Conservation (phyloP, 1,139 yeast species). For the Nakaseomyces uthaithaninus region DNA sequence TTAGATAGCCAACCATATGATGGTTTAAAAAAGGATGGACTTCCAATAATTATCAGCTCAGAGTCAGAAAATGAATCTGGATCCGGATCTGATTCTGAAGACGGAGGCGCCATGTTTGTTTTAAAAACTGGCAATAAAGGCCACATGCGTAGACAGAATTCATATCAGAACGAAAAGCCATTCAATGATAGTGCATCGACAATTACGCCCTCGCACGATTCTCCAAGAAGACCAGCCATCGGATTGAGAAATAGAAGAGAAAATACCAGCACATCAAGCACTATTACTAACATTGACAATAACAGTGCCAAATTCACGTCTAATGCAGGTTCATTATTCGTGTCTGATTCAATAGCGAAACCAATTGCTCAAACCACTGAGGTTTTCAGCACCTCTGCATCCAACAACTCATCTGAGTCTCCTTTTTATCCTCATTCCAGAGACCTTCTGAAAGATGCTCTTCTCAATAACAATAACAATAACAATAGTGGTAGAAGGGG, state of each 20-base stretch:
- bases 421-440: conserved; percentile 11
- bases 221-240: conserved; percentile 1
- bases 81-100: conserved; percentile 7
- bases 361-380: conserved; percentile 13
- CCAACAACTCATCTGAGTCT: conserved; percentile 9
- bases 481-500: conserved; percentile 8
- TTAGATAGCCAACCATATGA: conserved; percentile 11
- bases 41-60: neutral
- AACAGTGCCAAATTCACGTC: neutral
- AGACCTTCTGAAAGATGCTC: conserved; percentile 13
- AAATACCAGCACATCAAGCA: neutral
- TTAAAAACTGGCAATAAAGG: conserved; percentile 9
- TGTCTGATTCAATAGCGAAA: conserved; percentile 1
- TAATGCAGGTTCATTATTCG: conserved; percentile 7
- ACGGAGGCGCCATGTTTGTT: conserved; percentile 7
- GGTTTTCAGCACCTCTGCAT: conserved; percentile 9
- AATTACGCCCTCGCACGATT: neutral
- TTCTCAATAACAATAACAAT: conserved; percentile 4
- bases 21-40: neutral
- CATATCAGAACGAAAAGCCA: conserved; percentile 9
- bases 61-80: conserved; percentile 3
- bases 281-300: neutral
- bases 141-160: conserved; percentile 15
- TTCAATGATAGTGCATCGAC: conserved; percentile 9
- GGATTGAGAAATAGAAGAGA: conserved; percentile 2